Evolutionary conservation across 2,329 filamentous ascomycete species (phyloP), one percentile per base, ranked within the genome.

Genomic region (Pseudohalonectria lignicola): DNA sequence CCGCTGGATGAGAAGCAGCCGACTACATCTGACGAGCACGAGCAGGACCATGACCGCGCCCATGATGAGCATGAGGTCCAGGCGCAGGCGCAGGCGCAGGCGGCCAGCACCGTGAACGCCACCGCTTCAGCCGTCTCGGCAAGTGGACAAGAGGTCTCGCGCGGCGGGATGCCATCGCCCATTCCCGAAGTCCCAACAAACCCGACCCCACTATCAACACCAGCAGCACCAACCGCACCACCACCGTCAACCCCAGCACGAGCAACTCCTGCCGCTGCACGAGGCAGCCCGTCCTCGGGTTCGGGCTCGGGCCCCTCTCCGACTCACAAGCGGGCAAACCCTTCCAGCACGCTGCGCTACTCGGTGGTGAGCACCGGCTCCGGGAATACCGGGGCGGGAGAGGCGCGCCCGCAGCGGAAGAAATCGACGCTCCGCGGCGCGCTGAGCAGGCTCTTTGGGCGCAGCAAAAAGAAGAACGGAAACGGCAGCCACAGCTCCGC

Each of bases 381-480:
- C 13, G 55, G 54, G 30, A 43, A 52, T 40, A 57, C 53, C 1
- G 46, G 52, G 16, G 50, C 53, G 17, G 58, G 53, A 37, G 49
- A 32, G 49, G 29, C 36, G 32, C 10, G 49, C 18, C 69, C 71
- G 2, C 63, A 67, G 37, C 57, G 71, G 42, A 78, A 76, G 46
- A 76, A 72, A 51, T 77, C 74, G 1, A 70, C 68, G 0, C 53
- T 81, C 36, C 69, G 69, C 37, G 62, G 64, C 15, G 72, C 73
- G 0, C 51, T 80, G 33, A 67, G 71, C 35, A 73, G 64, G 44
- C 54, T 81, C 9, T 78, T 81, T 52, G 69, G 73, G 12, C 67
- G 71, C 42, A 74, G 66, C 44, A 73, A 70, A 55, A 76, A 71
- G 55, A 73, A 70, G 54, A 76, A 71, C 54, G n/a, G n/a, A n/a